Evolutionary conservation across 805 yeast genomes (phyloP).

Genomic region (Saturnispora zaruensis): DNA sequence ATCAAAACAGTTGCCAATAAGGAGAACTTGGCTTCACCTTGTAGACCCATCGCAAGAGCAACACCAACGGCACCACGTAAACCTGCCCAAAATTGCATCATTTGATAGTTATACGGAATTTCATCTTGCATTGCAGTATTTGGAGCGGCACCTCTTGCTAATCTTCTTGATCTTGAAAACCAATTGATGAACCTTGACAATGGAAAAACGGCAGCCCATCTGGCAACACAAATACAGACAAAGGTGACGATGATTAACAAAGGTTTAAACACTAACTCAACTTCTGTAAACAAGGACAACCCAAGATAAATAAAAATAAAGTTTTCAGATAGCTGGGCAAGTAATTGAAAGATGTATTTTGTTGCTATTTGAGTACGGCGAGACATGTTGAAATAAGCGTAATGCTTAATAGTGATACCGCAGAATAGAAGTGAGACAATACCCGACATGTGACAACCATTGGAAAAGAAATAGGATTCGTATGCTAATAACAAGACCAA

Average conservation of each 20-base stretch:
- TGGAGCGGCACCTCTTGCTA: slow-evolving; percentile 34
- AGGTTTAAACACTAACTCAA: slow-evolving; percentile 91
- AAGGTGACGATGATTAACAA: slow-evolving; percentile 84
- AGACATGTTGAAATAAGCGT: slow-evolving; percentile 96
- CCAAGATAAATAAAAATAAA: slow-evolving; percentile 95
- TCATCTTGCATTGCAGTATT: slow-evolving; percentile 56
- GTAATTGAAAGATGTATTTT: slow-evolving; percentile 84
- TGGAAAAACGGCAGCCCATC: slow-evolving; percentile 98
- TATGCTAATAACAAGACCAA: slow-evolving; percentile 84
- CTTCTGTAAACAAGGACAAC: slow-evolving; percentile 89
- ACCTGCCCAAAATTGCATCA: slow-evolving; percentile 99
- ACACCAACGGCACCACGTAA: slow-evolving; percentile 99
- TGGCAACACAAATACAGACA: slow-evolving; percentile 81
- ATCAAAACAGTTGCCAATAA: slow-evolving; percentile 91
- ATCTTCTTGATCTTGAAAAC: slow-evolving; percentile 53
- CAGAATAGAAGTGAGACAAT: slow-evolving; percentile 90
- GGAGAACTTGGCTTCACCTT: slow-evolving; percentile 86
- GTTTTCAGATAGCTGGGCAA: slow-evolving; percentile 94
- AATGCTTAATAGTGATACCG: slow-evolving; percentile 94
- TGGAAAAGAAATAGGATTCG: slow-evolving; percentile 93
- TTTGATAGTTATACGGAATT: slow-evolving; percentile 90
- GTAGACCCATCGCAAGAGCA: slow-evolving; percentile 94
- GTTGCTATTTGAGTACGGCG: slow-evolving; percentile 94
- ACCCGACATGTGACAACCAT: slow-evolving; percentile 99
- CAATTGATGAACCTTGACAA: slow-evolving; percentile 77